phyloP scores from a whole-genome alignment of 2,329 filamentous ascomycete species.

The Phoma sp. region DNA sequence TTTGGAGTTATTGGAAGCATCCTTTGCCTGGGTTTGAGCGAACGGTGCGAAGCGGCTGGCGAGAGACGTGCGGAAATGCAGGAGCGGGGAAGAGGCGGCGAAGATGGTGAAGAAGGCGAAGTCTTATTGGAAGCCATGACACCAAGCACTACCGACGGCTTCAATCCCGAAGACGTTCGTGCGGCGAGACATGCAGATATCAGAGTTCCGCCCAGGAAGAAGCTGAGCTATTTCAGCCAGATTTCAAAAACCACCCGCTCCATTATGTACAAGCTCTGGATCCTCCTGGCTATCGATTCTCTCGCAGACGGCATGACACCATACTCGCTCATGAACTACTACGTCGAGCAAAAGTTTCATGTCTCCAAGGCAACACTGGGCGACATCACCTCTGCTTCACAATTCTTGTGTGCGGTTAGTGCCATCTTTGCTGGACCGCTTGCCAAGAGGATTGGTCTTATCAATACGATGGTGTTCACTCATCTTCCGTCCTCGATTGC shows the following conservation, averaged over 20 bases:
- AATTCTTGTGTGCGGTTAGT: conserved; percentile 61
- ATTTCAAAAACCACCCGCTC: conserved; percentile 66
- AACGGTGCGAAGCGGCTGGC: conserved; percentile 50
- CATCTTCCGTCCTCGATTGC: conserved; percentile 69
- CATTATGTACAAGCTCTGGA: conserved; percentile 71
- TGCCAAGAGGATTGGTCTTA: conserved; percentile 64
- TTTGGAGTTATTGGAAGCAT: conserved; percentile 52
- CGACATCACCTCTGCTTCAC: conserved; percentile 60
- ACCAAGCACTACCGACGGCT: conserved; percentile 38
- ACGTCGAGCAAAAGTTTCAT: conserved; percentile 46
- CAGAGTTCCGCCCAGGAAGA: conserved; percentile 26
- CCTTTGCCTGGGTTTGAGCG: conserved; percentile 50
- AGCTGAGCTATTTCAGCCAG: conserved; percentile 54
- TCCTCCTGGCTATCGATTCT: conserved; percentile 69
- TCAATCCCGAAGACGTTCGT: conserved; percentile 37
- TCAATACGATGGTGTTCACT: conserved; percentile 62
- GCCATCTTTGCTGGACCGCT: conserved; percentile 66
- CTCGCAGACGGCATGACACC: conserved; percentile 68
- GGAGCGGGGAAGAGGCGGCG: conserved; percentile 25
- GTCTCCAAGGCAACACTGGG: conserved; percentile 63
- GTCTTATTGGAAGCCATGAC: conserved; percentile 44
- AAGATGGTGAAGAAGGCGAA: conserved; percentile 42
- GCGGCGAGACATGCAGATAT: conserved; percentile 25
- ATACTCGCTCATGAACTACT: conserved; percentile 48
- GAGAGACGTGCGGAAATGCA: conserved; percentile 37